These are phyloP conservation scores for Rhizoclosmatium sp. DNA, from an alignment of 192 early-diverging fungal genomes.

Conservation along the genomic window DNA sequence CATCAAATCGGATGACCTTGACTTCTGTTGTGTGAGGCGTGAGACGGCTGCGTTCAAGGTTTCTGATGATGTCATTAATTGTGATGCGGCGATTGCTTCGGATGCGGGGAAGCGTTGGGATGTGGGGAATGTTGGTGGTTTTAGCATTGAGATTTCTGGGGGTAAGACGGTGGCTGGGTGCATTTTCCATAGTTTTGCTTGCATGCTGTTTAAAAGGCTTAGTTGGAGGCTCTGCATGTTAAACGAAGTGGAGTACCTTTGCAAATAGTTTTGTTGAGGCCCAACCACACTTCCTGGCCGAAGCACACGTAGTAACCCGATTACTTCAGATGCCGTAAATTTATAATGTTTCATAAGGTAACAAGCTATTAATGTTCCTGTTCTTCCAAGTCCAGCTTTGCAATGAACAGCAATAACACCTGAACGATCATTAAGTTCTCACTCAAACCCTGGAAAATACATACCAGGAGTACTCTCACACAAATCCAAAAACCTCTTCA, in stretches of 20 bases:
- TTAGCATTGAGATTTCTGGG: conserved; percentile 48
- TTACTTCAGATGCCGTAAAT: conserved; percentile 72
- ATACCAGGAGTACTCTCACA: conserved; percentile 61
- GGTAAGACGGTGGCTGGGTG: conserved; percentile 50
- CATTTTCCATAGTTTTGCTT: conserved; percentile 58
- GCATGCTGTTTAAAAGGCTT: conserved; percentile 45
- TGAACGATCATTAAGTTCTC: neutral
- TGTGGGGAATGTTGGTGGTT: conserved; percentile 48
- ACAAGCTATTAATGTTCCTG: conserved; percentile 63
- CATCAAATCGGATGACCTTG: conserved; percentile 7
- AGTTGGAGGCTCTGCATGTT: neutral
- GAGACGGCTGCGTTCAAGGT: conserved; percentile 11
- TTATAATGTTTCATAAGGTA: conserved; percentile 77
- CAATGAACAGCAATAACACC: conserved; percentile 68
- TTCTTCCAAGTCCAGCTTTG: conserved; percentile 69
- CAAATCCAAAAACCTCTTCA: conserved; percentile 70
- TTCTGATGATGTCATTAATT: neutral
- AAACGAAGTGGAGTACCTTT: conserved; percentile 41
- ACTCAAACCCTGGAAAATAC: conserved; percentile 30
- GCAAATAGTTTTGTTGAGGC: conserved; percentile 78
- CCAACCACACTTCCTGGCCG: conserved; percentile 76
- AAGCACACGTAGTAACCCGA: conserved; percentile 69
- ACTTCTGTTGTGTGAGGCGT: neutral
- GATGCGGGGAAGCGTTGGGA: conserved; percentile 11
- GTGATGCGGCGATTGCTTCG: neutral